Conservation (phyloP, 768 basidiomycete species). For the Myochromella boudieri region DNA sequence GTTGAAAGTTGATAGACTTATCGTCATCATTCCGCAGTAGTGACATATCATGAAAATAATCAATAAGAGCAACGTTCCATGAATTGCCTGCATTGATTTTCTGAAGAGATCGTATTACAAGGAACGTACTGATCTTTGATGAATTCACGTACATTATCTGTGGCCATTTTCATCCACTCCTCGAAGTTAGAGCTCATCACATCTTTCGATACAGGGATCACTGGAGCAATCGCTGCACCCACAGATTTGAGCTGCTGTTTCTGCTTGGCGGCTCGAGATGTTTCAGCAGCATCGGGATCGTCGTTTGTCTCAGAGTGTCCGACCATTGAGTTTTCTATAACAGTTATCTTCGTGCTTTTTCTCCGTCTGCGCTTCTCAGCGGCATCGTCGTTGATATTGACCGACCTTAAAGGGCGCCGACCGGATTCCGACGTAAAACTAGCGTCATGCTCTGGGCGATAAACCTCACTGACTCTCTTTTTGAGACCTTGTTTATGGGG, state of each 20-base stretch:
- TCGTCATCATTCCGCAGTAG: slow-evolving; percentile 89
- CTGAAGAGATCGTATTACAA: slow-evolving; percentile 39
- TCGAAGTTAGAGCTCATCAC: slow-evolving; percentile 94
- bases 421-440: slow-evolving; percentile 36
- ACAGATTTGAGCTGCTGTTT: slow-evolving; percentile 66
- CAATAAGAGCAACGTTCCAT: slow-evolving; percentile 97
- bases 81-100: slow-evolving; percentile 99
- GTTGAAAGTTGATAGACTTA: slow-evolving; percentile 98
- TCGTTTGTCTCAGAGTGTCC: slow-evolving; percentile 53
- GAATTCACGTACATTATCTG: slow-evolving; percentile 83
- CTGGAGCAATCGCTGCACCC: slow-evolving; percentile 54
- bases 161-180: slow-evolving; percentile 99
- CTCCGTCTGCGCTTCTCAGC: slow-evolving; percentile 83
- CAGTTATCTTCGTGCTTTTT: slow-evolving; percentile 69
- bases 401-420: slow-evolving; percentile 42
- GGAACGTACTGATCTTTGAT: too few relatives aligned
- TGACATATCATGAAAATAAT: slow-evolving; percentile 99
- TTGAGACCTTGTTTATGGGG: slow-evolving; percentile 40
- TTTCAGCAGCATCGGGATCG: slow-evolving; percentile 38
- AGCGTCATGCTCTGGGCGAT: slow-evolving; percentile 44
- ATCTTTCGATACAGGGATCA: slow-evolving; percentile 66
- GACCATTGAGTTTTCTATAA: slow-evolving; percentile 54
- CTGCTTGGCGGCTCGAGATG: slow-evolving; percentile 51
- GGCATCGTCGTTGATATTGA: slow-evolving; percentile 78
- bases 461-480: slow-evolving; percentile 64